Evolutionary conservation across 2,329 filamentous ascomycete species (phyloP).

Genomic region (Leptographium galeiforme): DNA sequence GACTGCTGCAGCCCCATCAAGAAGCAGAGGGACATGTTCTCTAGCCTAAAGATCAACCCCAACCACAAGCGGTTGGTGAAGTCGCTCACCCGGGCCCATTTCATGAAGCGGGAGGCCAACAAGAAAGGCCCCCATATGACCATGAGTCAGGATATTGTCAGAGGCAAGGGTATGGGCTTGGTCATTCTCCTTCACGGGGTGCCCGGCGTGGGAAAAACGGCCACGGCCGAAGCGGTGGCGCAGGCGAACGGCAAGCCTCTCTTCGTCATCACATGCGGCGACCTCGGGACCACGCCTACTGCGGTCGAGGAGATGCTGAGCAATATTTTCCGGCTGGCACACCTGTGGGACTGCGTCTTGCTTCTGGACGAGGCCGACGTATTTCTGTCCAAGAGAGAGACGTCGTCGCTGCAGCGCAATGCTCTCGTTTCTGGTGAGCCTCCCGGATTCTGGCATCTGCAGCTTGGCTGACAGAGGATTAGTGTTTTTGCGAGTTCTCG

Average conservation of each 20-base stretch:
- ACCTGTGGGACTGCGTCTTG: not conserved
- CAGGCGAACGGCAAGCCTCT: not conserved
- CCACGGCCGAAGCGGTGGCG: not conserved
- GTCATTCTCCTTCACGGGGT: not conserved
- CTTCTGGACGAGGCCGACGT: conserved; percentile 14
- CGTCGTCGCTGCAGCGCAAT: conserved; percentile 15
- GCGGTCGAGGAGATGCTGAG: not conserved
- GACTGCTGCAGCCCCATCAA: conserved; percentile 2
- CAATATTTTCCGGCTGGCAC: not conserved
- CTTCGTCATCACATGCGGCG: not conserved
- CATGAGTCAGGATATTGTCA: not conserved
- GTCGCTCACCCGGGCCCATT: conserved; percentile 4
- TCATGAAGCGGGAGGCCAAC: not conserved
- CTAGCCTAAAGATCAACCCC: conserved; percentile 12
- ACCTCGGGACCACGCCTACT: not conserved
- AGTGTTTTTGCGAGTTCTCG: conserved; percentile 32
- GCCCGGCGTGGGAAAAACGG: not conserved
- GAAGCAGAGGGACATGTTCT: conserved; percentile 8
- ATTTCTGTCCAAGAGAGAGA: conserved; percentile 11
- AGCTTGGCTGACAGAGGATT: not conserved
- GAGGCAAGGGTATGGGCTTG: not conserved
- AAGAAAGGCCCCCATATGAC: not conserved
- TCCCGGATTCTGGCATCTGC: no score
- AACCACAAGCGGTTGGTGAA: conserved; percentile 13
- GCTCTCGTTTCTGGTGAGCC: conserved; percentile 18